Percentiles rank a stretch among this genome's conserved stretches.
Evolutionary conservation across 768 basidiomycete genomes (phyloP).

Genomic region (Tephrocybe sp.): DNA sequence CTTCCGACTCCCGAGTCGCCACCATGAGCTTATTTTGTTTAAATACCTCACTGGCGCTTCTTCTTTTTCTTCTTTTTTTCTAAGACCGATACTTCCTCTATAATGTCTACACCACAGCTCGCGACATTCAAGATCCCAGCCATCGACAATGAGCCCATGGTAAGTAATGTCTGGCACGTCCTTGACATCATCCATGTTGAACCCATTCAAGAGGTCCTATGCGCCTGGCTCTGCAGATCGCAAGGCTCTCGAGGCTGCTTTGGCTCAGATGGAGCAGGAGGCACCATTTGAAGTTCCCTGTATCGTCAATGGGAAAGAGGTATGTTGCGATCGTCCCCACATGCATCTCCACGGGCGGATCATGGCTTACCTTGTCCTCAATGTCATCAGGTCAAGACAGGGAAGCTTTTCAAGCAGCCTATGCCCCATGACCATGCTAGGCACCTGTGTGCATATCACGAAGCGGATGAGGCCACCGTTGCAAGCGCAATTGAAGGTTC

Average conservation of each 20-base stretch:
- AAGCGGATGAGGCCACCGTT: slow-evolving; percentile 79
- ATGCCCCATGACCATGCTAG: slow-evolving; percentile 86
- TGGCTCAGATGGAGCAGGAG: slow-evolving; percentile 78
- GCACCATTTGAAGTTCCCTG: slow-evolving; percentile 93
- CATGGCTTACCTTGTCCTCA: slow-evolving; percentile 2
- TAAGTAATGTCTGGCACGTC: slow-evolving; percentile 49
- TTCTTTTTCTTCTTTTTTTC: slow-evolving; percentile 6
- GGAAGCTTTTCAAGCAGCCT: slow-evolving; percentile 73
- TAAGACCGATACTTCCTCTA: slow-evolving; percentile 21
- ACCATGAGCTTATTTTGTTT: no score
- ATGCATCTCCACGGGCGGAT: not conserved
- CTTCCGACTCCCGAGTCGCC: no score
- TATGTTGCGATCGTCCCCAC: slow-evolving; percentile 32
- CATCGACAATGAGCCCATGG: slow-evolving; percentile 94
- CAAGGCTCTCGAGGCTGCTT: slow-evolving; percentile 63
- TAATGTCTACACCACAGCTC: slow-evolving; percentile 73
- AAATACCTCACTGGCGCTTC: slow-evolving; percentile 13
- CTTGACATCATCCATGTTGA: not conserved
- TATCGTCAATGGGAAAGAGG: slow-evolving; percentile 86
- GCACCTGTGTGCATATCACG: slow-evolving; percentile 83
- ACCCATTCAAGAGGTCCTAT: slow-evolving; percentile 63
- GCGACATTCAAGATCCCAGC: slow-evolving; percentile 84
- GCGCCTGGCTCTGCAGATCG: slow-evolving; percentile 80
- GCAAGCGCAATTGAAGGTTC: slow-evolving; percentile 83
- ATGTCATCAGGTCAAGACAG: slow-evolving; percentile 73